phyloP scores from a whole-genome alignment of 2,329 filamentous ascomycete genomes.

The Ilyonectria mors-panacis region DNA sequence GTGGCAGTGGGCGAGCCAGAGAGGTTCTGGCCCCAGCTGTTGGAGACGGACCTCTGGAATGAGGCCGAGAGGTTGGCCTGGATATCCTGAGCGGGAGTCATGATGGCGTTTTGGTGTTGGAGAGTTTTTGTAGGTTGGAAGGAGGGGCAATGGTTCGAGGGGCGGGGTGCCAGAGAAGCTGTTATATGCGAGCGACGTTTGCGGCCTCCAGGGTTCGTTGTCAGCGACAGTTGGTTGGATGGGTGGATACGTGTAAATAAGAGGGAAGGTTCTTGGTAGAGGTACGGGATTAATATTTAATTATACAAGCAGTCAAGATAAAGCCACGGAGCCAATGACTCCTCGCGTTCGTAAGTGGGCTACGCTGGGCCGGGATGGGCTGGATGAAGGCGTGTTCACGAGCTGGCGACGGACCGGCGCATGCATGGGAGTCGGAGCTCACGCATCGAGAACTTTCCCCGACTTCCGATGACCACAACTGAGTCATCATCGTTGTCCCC shows the following conservation, averaged over 20 bases:
- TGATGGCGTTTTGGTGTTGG: constrained; percentile 48
- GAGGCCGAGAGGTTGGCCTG: constrained; percentile 52
- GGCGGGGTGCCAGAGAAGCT: constrained; percentile 19
- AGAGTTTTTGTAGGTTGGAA: constrained; percentile 41
- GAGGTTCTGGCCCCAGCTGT: constrained; percentile 72
- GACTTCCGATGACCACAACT: constrained; percentile 42
- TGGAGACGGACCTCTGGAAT: constrained; percentile 62
- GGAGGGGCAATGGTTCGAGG: constrained; percentile 15
- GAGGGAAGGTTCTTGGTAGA: not conserved
- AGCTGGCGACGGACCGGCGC: constrained; percentile 44
- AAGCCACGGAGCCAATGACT: constrained; percentile 22
- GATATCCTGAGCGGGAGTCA: constrained; percentile 66
- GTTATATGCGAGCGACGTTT: constrained; percentile 26
- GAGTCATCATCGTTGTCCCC: constrained; percentile 40
- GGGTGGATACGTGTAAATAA: not conserved
- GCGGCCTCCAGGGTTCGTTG: constrained; percentile 1
- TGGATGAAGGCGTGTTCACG: constrained; percentile 12
- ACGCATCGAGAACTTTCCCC: constrained; percentile 37
- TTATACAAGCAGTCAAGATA: not conserved
- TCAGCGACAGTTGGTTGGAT: not conserved
- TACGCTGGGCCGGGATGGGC: not conserved
- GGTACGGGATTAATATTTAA: constrained; percentile 3
- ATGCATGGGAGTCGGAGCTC: constrained; percentile 38
- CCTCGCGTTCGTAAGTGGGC: constrained; percentile 22
- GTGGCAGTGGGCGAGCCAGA: constrained; percentile 82